These are phyloP conservation scores for Coprinopsis sp. DNA, from an alignment of 768 basidiomycete species.

Conservation along the genomic window DNA sequence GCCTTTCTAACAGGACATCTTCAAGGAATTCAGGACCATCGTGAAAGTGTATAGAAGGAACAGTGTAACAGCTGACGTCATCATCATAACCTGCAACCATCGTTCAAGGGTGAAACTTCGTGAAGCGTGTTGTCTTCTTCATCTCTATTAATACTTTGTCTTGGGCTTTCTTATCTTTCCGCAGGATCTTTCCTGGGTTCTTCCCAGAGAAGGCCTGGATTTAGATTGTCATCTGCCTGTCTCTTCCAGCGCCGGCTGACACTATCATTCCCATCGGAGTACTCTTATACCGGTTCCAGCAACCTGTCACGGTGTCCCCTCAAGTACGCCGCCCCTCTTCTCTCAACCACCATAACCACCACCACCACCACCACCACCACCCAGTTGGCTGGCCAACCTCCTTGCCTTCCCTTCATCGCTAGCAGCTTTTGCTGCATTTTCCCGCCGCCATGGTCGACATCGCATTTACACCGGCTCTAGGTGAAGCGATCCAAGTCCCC, in stretches of 20 bases:
- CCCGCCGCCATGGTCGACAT: conserved; percentile 29
- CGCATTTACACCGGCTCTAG: conserved; percentile 35
- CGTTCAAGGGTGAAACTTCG: no score
- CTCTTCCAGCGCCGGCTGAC: no score
- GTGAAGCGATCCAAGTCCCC: conserved; percentile 24
- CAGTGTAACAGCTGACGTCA: conserved; percentile 6
- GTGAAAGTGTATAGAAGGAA: no score
- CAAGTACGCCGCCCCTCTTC: neutral
- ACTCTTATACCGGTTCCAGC: conserved; percentile 2
- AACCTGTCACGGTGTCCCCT: neutral
- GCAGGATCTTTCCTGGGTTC: no score
- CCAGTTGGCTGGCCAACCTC: neutral
- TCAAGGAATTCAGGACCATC: no score
- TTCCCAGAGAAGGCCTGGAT: no score
- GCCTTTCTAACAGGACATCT: neutral
- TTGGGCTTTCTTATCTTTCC: no score
- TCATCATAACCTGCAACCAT: neutral
- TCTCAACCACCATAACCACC: neutral
- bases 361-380: neutral
- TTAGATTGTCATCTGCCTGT: no score
- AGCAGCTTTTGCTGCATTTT: conserved; percentile 4
- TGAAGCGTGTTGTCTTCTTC: no score
- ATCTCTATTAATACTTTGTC: no score
- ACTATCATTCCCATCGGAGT: no score
- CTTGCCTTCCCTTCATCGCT: neutral